Evolutionary conservation across 2,329 filamentous ascomycete genomes (phyloP).

Genomic region (Calonectria montana): DNA sequence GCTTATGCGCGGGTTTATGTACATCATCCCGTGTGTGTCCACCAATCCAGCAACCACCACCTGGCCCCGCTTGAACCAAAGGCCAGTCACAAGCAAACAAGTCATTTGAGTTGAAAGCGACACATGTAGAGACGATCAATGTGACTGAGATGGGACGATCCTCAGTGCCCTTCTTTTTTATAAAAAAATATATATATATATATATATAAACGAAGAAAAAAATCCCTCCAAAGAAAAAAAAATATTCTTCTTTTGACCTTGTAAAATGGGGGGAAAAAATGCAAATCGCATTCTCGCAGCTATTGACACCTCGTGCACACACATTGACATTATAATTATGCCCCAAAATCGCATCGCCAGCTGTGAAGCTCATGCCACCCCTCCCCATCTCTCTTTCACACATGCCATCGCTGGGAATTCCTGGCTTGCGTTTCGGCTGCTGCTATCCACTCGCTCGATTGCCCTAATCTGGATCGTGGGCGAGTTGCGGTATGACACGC

Average conservation of each 20-base stretch:
- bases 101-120: background rate
- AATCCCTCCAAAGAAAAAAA: too few relatives aligned
- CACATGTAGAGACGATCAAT: background rate
- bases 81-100: background rate
- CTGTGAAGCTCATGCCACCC: background rate
- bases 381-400: background rate
- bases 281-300: background rate
- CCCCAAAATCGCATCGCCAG: background rate
- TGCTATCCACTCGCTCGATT: constrained; percentile 18
- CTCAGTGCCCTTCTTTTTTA: background rate
- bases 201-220: background rate
- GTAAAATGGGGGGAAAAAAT: too few relatives aligned
- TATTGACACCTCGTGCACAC: background rate
- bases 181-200: too few relatives aligned
- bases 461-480: constrained; percentile 14
- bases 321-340: background rate
- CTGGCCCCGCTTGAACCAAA: background rate
- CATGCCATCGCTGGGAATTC: background rate
- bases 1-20: constrained; percentile 2
- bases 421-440: constrained; percentile 8
- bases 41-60: background rate
- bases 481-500: constrained; percentile 18
- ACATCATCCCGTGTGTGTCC: constrained; percentile 5
- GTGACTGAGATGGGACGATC: background rate
- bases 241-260: background rate